Conservation (phyloP, 2,329 filamentous ascomycete species). For the Pseudogymnoascus sp. region DNA sequence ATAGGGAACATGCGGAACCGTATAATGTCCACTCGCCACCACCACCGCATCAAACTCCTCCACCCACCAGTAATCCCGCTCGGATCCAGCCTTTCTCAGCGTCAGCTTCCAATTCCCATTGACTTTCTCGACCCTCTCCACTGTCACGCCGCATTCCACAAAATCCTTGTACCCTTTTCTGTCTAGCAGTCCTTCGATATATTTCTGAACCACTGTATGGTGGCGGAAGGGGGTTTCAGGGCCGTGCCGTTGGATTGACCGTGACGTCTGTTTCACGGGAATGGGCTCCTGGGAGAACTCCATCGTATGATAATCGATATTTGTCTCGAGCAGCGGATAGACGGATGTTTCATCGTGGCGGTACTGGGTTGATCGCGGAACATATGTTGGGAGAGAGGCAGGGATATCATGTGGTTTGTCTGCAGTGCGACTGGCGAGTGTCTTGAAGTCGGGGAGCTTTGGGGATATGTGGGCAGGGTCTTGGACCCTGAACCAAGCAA, state of each 20-base stretch:
- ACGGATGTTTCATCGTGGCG: constrained; percentile 51
- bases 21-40: constrained; percentile 60
- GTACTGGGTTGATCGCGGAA: constrained; percentile 34
- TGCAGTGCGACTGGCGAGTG: constrained; percentile 40
- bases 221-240: constrained; percentile 52
- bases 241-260: constrained; percentile 42
- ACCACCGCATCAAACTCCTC: constrained; percentile 59
- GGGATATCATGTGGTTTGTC: constrained; percentile 43
- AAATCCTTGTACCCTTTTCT: constrained; percentile 45
- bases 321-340: constrained; percentile 58
- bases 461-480: constrained; percentile 30
- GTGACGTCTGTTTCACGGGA: constrained; percentile 33
- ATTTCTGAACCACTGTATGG: constrained; percentile 47
- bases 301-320: constrained; percentile 53
- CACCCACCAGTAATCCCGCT: constrained; percentile 51
- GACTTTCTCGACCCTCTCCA: constrained; percentile 49
- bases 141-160: constrained; percentile 49
- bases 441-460: constrained; percentile 35
- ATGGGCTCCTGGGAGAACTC: constrained; percentile 50
- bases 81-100: constrained; percentile 35
- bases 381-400: constrained; percentile 36
- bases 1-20: constrained; percentile 53
- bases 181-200: constrained; percentile 43
- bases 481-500: constrained; percentile 33
- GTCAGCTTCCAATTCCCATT: constrained; percentile 43